Conservation (phyloP, 768 basidiomycete genomes). For the Mycena galericulata region DNA sequence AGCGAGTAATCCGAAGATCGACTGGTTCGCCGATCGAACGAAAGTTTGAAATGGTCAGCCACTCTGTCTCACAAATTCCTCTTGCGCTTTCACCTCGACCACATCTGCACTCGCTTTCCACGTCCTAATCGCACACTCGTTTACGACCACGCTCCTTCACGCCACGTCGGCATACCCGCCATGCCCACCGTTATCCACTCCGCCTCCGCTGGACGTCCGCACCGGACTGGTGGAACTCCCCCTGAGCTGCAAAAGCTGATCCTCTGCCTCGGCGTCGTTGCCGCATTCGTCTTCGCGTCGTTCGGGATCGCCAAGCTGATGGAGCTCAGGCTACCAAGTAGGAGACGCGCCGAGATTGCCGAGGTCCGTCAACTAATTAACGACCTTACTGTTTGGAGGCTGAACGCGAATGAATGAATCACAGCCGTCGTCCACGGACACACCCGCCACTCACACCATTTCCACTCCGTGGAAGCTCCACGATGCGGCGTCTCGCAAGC, state of each 20-base stretch:
- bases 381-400: too few species aligned
- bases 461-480: too few species aligned
- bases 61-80: neutral
- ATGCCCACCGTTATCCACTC: constrained; percentile 18
- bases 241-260: constrained; percentile 13
- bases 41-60: too few species aligned
- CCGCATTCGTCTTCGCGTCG: neutral
- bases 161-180: constrained; percentile 10
- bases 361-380: neutral
- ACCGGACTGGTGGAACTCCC: neutral
- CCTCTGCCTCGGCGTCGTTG: constrained; percentile 12
- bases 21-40: too few species aligned
- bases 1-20: too few species aligned
- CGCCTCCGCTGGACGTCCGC: neutral
- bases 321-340: neutral
- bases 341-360: neutral
- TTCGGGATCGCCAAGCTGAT: constrained; percentile 11
- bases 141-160: constrained; percentile 13
- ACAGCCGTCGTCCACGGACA: too few species aligned
- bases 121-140: neutral
- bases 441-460: too few species aligned
- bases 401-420: too few species aligned
- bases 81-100: neutral
- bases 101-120: neutral
- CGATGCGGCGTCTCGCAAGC: neutral